These are phyloP conservation scores for Dalbergia cultrata DNA, from an alignment of 306 rosid species.

Conservation along the genomic window DNA sequence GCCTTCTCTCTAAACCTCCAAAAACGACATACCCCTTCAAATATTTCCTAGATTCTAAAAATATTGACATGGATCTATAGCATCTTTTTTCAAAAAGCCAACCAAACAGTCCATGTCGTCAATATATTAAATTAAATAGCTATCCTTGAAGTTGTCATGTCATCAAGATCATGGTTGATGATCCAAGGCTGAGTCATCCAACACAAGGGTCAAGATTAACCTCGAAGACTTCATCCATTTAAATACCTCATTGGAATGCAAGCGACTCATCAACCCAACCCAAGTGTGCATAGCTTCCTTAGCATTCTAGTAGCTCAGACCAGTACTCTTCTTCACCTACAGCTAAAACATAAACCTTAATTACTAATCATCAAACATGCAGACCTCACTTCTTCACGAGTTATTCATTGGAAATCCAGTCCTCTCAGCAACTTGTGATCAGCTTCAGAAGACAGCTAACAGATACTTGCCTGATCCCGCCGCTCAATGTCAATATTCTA, in stretches of 20 bases:
- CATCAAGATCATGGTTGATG: constrained; percentile 29
- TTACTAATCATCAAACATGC: constrained; percentile 45
- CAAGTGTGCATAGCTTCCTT: constrained; percentile 31
- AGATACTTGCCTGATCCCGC: constrained; percentile 49
- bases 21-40: not conserved
- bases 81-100: constrained; percentile 11
- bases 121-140: constrained; percentile 30
- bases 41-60: not conserved
- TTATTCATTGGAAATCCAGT: constrained; percentile 53
- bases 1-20: not conserved
- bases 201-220: constrained; percentile 18
- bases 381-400: constrained; percentile 55
- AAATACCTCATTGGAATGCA: constrained; percentile 28
- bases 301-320: not conserved
- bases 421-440: constrained; percentile 44
- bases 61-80: not conserved
- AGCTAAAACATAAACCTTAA: not conserved
- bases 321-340: constrained; percentile 27
- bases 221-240: constrained; percentile 22
- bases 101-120: constrained; percentile 1
- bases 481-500: constrained; percentile 39
- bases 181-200: constrained; percentile 44
- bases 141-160: constrained; percentile 19
- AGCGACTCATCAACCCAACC: constrained; percentile 13
- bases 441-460: constrained; percentile 43